A percentile compares a stretch with the other conserved stretches of the same genome.
These are phyloP conservation scores for Coemansia erecta DNA, from an alignment of 192 early-diverging fungal genomes.

Conservation along the genomic window DNA sequence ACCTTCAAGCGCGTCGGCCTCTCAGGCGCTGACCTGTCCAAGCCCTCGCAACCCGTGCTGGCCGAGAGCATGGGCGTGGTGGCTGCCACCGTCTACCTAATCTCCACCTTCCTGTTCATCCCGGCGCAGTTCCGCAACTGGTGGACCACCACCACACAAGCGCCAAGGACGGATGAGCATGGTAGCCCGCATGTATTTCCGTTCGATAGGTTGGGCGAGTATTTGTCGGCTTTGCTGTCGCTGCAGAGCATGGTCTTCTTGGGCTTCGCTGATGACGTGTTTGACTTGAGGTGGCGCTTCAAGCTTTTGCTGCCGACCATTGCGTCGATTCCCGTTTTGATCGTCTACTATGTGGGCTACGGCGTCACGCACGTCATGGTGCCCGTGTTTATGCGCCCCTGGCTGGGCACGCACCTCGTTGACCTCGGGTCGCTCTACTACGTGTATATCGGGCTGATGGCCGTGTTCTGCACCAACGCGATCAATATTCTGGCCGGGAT, in stretches of 20 bases:
- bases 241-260: conserved; percentile 96
- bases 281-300: conserved; percentile 93
- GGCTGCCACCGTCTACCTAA: conserved; percentile 83
- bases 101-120: conserved; percentile 86
- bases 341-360: conserved; percentile 90
- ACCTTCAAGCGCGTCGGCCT: conserved; percentile 78
- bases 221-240: conserved; percentile 84
- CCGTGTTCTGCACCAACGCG: conserved; percentile 94
- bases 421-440: conserved; percentile 93
- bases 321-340: conserved; percentile 88
- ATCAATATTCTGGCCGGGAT: conserved; percentile 99
- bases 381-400: conserved; percentile 75
- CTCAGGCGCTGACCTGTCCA: conserved; percentile 78
- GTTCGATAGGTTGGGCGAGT: conserved; percentile 75
- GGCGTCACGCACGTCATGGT: conserved; percentile 85
- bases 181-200: conserved; percentile 23
- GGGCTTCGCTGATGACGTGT: conserved; percentile 97
- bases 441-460: conserved; percentile 82
- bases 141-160: conserved; percentile 48
- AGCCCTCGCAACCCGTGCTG: conserved; percentile 63
- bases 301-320: conserved; percentile 93
- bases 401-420: conserved; percentile 65
- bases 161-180: not conserved
- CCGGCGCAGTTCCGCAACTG: conserved; percentile 90
- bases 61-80: conserved; percentile 94